Percentiles rank a stretch among this genome's conserved stretches.
Evolutionary conservation across 371 early-diverging fungal species (phyloP).

Genomic region (Choanephora cucurbitarum): DNA sequence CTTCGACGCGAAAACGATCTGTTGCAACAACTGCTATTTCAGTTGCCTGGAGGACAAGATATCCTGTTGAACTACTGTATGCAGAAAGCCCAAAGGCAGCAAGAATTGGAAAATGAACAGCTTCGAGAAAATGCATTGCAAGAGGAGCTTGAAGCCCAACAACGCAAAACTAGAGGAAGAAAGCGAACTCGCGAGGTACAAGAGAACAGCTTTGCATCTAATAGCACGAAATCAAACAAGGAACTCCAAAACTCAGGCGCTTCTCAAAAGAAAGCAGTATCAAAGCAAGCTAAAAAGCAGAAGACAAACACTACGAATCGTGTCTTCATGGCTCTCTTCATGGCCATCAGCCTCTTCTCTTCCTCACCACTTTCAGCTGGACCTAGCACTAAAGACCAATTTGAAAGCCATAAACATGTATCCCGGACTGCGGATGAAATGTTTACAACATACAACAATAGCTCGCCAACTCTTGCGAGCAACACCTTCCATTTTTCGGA

Average conservation of each 20-base stretch:
- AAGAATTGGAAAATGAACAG: conserved; percentile 29
- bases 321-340: conserved; percentile 52
- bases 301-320: conserved; percentile 23
- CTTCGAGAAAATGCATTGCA: conserved; percentile 28
- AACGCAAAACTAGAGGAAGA: conserved; percentile 24
- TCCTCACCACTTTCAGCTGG: conserved; percentile 46
- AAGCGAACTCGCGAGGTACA: conserved; percentile 17
- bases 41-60: conserved; percentile 61
- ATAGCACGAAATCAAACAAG: too few relatives aligned
- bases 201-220: conserved; percentile 24
- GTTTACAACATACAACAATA: conserved; percentile 1
- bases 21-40: conserved; percentile 52
- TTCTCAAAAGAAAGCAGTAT: too few relatives aligned
- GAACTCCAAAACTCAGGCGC: too few relatives aligned
- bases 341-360: conserved; percentile 48
- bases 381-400: conserved; percentile 37
- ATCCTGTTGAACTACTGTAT: conserved; percentile 33
- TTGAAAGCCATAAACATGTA: conserved; percentile 43
- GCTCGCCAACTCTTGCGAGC: conserved; percentile 4
- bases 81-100: conserved; percentile 39
- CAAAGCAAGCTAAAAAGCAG: background rate
- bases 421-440: conserved; percentile 35
- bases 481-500: conserved; percentile 29
- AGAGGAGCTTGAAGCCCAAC: conserved; percentile 30
- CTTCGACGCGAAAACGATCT: conserved; percentile 53